phyloP scores from a whole-genome alignment of 2,329 filamentous ascomycete species.

The Fusarium mundagurra region DNA sequence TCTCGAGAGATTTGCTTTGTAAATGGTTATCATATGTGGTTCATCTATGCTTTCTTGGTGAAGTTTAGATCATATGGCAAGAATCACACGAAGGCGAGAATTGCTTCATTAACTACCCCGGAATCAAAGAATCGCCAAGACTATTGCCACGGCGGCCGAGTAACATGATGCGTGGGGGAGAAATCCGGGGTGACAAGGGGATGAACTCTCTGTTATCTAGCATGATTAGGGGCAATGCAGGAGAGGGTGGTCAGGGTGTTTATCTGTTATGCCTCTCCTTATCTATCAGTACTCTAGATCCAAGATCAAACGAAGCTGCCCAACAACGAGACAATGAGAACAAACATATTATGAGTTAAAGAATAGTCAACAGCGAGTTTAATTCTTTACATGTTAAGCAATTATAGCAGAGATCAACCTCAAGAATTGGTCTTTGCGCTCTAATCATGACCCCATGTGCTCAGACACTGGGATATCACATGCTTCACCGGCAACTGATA shows the following conservation, averaged over 20 bases:
- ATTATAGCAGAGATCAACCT: background rate
- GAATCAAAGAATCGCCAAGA: background rate
- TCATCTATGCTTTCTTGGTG: background rate
- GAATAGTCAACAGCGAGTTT: background rate
- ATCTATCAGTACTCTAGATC: slow-evolving; percentile 1
- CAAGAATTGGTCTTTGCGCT: background rate
- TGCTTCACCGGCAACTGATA: background rate
- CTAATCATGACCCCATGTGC: background rate
- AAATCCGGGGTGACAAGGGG: slow-evolving; percentile 25
- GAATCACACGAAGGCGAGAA: background rate
- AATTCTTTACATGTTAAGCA: background rate
- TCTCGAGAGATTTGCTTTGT: background rate
- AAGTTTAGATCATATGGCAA: background rate
- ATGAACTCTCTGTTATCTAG: slow-evolving; percentile 25
- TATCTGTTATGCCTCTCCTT: slow-evolving; percentile 27
- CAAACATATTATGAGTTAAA: background rate
- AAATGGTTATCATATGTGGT: background rate
- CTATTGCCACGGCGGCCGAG: background rate
- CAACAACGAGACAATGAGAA: background rate
- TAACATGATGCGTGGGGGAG: slow-evolving; percentile 27
- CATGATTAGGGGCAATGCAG: background rate
- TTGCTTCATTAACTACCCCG: background rate
- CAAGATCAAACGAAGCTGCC: background rate
- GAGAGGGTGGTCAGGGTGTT: slow-evolving; percentile 18
- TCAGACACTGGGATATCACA: background rate